phyloP scores from a whole-genome alignment of 192 early-diverging fungal species.

The Rhizoclosmatium globosum region DNA sequence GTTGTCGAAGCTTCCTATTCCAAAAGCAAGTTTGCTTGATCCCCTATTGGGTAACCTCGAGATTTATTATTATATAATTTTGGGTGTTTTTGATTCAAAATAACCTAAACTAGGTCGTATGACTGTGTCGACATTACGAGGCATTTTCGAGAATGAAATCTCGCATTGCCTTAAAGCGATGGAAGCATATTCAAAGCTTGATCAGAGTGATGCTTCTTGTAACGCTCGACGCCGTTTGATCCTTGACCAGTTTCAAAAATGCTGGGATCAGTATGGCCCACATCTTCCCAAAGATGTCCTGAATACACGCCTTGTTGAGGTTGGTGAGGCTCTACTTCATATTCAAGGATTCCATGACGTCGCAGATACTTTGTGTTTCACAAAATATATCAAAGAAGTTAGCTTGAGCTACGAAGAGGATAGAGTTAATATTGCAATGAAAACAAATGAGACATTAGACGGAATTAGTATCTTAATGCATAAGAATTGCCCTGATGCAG shows the following conservation, averaged over 20 bases:
- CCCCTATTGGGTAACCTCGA: constrained; percentile 18
- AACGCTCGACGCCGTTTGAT: constrained; percentile 46
- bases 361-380: constrained; percentile 45
- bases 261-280: constrained; percentile 49
- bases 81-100: neutral
- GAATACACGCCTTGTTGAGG: constrained; percentile 39
- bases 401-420: neutral
- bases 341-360: constrained; percentile 48
- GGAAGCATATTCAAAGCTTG: constrained; percentile 36
- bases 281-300: constrained; percentile 42
- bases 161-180: constrained; percentile 37
- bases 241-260: constrained; percentile 43
- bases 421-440: neutral
- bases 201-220: constrained; percentile 28
- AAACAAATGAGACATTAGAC: neutral
- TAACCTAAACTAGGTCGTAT: constrained; percentile 38
- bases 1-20: neutral
- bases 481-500: neutral
- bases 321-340: constrained; percentile 45
- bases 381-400: constrained; percentile 34
- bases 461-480: neutral
- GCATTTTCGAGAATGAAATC: constrained; percentile 46
- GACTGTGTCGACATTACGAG: constrained; percentile 24
- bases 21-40: constrained; percentile 23
- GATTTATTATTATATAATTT: neutral